Evolutionary conservation across 2,329 filamentous ascomycete genomes (phyloP).

Genomic region (Pleurostoma richardsiae): DNA sequence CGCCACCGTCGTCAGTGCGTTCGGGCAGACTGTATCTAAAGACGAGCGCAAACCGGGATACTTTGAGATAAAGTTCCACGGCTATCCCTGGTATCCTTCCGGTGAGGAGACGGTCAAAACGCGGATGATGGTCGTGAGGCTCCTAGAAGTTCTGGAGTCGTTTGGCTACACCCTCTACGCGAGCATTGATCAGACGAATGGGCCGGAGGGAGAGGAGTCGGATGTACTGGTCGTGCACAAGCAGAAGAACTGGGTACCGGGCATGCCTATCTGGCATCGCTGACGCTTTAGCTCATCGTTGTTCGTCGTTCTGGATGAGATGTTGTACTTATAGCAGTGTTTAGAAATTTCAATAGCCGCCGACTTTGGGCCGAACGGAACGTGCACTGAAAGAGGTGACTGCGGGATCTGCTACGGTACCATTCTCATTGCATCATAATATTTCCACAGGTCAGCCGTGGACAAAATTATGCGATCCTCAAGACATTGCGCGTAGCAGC

Average conservation of each 20-base stretch:
- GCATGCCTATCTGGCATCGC: conserved; percentile 5
- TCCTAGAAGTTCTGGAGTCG: conserved; percentile 26
- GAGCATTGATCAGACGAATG: conserved; percentile 23
- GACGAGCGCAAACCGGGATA: conserved; percentile 6
- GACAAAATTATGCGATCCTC: too few relatives aligned
- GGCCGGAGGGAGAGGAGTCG: conserved; percentile 4
- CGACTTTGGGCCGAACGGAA: too few relatives aligned
- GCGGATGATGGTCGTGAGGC: conserved; percentile 23
- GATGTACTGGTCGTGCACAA: conserved; percentile 10
- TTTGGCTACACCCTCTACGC: conserved; percentile 32
- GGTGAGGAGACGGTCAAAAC: conserved; percentile 28
- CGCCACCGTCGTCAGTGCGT: conserved; percentile 9
- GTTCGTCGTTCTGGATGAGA: too few relatives aligned
- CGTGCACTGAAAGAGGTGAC: too few relatives aligned
- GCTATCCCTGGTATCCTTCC: conserved; percentile 22
- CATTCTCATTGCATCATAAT: too few relatives aligned
- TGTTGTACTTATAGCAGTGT: too few relatives aligned
- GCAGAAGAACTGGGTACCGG: conserved; percentile 7
- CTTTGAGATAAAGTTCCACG: conserved; percentile 25
- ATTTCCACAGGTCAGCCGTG: too few relatives aligned
- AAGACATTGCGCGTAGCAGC: too few relatives aligned
- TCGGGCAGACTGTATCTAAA: conserved; percentile 8
- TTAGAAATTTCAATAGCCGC: too few relatives aligned
- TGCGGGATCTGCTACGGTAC: too few relatives aligned
- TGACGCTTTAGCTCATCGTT: background rate